These are phyloP conservation scores for Dactylonectria estremocensis DNA, from an alignment of 2,329 filamentous ascomycete genomes.

Conservation along the genomic window DNA sequence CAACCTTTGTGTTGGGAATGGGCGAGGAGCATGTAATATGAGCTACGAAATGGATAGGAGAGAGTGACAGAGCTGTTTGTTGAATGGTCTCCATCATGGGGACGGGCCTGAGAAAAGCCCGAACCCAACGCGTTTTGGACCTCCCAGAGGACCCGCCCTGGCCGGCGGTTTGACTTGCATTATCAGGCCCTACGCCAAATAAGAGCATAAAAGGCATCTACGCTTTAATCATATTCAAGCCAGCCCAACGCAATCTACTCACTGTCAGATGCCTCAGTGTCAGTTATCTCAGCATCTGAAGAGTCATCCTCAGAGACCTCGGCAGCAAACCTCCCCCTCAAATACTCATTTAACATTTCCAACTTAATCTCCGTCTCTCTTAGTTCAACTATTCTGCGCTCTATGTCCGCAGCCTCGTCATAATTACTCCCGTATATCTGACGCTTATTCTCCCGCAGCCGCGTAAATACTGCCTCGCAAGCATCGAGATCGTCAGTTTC, in stretches of 20 bases:
- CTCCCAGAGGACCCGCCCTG: no score
- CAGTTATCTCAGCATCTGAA: background rate
- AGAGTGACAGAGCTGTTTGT: no score
- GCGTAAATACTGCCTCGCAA: conserved; percentile 11
- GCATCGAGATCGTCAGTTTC: conserved; percentile 12
- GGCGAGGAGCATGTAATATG: no score
- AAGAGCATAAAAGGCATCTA: background rate
- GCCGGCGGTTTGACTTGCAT: background rate
- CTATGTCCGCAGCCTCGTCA: background rate
- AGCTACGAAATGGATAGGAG: no score
- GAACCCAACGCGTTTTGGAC: no score
- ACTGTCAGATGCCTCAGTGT: background rate
- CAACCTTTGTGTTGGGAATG: no score
- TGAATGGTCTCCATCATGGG: no score
- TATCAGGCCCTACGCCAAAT: background rate
- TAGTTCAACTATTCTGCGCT: background rate
- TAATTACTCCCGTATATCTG: conserved; percentile 21
- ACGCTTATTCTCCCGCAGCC: conserved; percentile 16
- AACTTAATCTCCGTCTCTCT: background rate
- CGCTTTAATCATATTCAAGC: background rate
- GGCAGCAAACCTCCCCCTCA: background rate
- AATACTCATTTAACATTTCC: background rate
- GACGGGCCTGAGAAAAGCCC: no score
- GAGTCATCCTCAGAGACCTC: background rate
- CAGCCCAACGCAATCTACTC: background rate